Evolutionary conservation across 495 filamentous ascomycete species (phyloP), one percentile per base, ranked within the genome.

Genomic region (Tuber umbilicatum): DNA sequence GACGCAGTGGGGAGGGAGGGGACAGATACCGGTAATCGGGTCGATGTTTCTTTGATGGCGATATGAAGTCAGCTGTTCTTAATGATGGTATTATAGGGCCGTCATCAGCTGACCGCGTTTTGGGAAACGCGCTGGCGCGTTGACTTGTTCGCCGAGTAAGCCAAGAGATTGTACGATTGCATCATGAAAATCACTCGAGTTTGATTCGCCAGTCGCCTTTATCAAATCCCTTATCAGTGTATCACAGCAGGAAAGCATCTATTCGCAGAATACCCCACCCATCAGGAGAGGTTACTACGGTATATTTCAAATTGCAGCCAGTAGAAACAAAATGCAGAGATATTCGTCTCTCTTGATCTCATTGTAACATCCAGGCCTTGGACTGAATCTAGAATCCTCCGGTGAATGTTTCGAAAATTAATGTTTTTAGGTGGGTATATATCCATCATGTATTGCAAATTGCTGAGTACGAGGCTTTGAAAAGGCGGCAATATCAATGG

Each of bases 21-120:
- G 27, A 5, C 16, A 42, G 23, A 64, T 43, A 60, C 3, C 23
- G 50, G 50, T 60, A 60, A 37, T 73, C 31, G 40, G 70, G 60
- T 70, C 19, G 74, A 74, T 73, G 74, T 68, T 64, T 27, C 55
- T 64, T 31, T 31, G 55, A 16, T 10, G 12, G 12, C 55, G 14
- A 7, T 64, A 60, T 60, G 50, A 31, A 64, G 27, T 64, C 27
- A 64, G 55, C 27, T 0, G 27, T 64, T 55, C 50, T 27, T 35
- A 19, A 27, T 4, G 2, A 7, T 40, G 10, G 3, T 40, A 40
- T 7, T 9, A 40, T 31, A 60, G 1, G 12, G 27, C 14, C 1
- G 55, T 35, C 3, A n/a, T 64, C 55, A 64, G n/a, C 55, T 64
- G 55, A 64, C 55, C 55, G 55, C 35, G 55, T 64, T 31, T 35